Conservation (phyloP, 2,329 filamentous ascomycete species). For the Karstenula rhodostoma region DNA sequence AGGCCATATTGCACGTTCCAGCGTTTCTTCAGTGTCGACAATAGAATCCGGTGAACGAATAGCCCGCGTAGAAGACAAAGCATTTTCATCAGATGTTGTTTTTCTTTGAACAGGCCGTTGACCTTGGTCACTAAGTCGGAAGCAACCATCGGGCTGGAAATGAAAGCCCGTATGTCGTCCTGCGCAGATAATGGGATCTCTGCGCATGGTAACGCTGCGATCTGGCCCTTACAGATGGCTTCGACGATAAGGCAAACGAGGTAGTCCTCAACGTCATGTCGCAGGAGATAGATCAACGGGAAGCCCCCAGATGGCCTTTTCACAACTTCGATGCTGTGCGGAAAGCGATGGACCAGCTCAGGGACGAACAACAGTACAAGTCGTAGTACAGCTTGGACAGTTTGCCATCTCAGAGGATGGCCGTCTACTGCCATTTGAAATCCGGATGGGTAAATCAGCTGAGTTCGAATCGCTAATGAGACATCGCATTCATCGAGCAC, state of each 20-base stretch:
- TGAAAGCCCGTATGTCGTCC: constrained; percentile 42
- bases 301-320: constrained; percentile 51
- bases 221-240: constrained; percentile 43
- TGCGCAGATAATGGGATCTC: constrained; percentile 34
- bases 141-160: constrained; percentile 37
- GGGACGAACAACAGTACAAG: constrained; percentile 38
- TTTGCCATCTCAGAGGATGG: constrained; percentile 51
- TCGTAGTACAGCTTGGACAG: constrained; percentile 46
- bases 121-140: constrained; percentile 28
- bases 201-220: constrained; percentile 34
- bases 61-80: constrained; percentile 70
- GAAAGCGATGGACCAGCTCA: constrained; percentile 50
- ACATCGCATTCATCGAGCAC: constrained; percentile 69
- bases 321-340: constrained; percentile 61
- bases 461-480: constrained; percentile 52
- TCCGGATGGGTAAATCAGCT: constrained; percentile 56
- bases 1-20: constrained; percentile 71
- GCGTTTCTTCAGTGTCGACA: constrained; percentile 67
- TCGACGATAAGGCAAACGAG: constrained; percentile 40
- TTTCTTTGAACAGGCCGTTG: constrained; percentile 42
- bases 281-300: constrained; percentile 66
- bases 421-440: constrained; percentile 51
- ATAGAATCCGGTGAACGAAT: constrained; percentile 66
- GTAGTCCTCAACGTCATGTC: constrained; percentile 45
- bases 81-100: constrained; percentile 51